Base-by-base conservation (phyloP, 495 filamentous ascomycete species). In the Penicillium verhagenii region DNA sequence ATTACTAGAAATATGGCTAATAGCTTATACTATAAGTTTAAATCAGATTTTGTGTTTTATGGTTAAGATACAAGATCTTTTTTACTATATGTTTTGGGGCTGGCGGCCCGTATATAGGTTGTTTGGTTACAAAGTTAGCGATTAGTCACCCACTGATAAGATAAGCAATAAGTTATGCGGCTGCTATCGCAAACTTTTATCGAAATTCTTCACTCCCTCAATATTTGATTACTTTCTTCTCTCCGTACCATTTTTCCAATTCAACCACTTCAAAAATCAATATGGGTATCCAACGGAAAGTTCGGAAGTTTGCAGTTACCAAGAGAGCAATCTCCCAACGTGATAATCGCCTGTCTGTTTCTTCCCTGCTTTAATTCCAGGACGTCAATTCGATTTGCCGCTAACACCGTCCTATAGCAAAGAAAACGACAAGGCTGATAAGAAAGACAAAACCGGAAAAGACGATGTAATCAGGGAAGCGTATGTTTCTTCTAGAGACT, bases 271-370 rank as follows among this genome's bases (percentile, higher is more conserved):
- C 21, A 37, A 23, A n/a, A 21, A 6, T 24, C 71, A 72, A 37
- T 33, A 87, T 88, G 84, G 85, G 84, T 59, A 70, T 80, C 29
- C 79, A 77, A 58, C 86, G 85, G 69, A 84, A 80, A 68, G 84
- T 81, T 19, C 75, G 83, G 64, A 88, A 88, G 68, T 88, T 86
- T 62, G 81, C 79, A 19, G 71, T 75, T 52, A 72, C 74, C 43
- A 68, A 68, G 50, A 50, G 65, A 52, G 63, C 65, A 16, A 65
- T 68, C 20, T 49, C 59, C 3, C 40, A 63, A 23, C 62, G 59
- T 7, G 65, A 68, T 23, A 60, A 60, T 35, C 62, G 65, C 43
- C 54, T 68, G 65, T 68, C 13, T 21, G 65, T 63, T 14, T 14
- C 49, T 4, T 10, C 21, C 19, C 20, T 16, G 5, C 1, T 25